Base-by-base conservation (phyloP, 2,329 filamentous ascomycete species). In the Penicillium sclerotiorum region DNA sequence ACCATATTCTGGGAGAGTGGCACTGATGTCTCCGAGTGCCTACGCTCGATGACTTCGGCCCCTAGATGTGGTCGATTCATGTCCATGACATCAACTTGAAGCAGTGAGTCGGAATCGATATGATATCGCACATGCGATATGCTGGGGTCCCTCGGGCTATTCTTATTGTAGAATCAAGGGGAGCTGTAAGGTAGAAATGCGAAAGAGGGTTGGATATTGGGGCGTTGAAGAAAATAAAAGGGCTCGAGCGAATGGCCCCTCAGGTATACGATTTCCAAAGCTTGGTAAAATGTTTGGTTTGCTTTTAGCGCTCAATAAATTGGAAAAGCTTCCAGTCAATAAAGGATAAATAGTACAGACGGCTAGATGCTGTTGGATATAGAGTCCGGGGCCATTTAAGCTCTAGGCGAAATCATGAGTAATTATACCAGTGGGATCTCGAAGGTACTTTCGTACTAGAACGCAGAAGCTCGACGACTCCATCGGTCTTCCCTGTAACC, bases 11-110 rank as follows among this genome's bases (percentile, higher is more conserved):
- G 46, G 5, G 43, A 27, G n/a, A 47, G 57, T 12, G 49, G 51
- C n/a, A 59, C 30, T 6, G 52, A 56, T 8, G 52, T 47, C 25
- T 62, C 58, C 2, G 59, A 62, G 20, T 60, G 58, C 38, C 59
- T 52, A 39, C 59, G 52, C 18, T 59, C 59, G 21, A 59, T 40
- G 2, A n/a, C 45, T 4, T 59, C 58, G 7, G 45, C 49, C 3
- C 48, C 50, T 28, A 52, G 25, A 35, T 48, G 52, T 22, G 48
- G 36, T n/a, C 59, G 47, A 45, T 45, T 59, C 37, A 53, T 32
- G 13, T 59, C 56, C 56, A 61, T 60, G 1, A 22, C 30, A 41
- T 47, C n/a, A n/a, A n/a, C n/a, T n/a, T n/a, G n/a, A n/a, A n/a
- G n/a, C n/a, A n/a, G n/a, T n/a, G n/a, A n/a, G n/a, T n/a, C n/a